These are phyloP conservation scores for Penicillium sp. DNA, from an alignment of 2,329 filamentous ascomycete species.

Conservation along the genomic window DNA sequence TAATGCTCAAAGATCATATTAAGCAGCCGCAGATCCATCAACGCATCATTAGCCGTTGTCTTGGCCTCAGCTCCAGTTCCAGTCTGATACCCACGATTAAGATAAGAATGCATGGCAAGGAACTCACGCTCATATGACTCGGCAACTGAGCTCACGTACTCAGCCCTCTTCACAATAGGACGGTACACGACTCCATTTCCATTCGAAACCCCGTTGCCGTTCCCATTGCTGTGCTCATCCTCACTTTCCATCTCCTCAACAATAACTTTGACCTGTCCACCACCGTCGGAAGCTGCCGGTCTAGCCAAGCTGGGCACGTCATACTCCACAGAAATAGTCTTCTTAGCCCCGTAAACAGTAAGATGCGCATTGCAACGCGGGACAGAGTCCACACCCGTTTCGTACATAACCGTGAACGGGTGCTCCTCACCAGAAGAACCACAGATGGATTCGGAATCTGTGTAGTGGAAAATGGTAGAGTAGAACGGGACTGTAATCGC, in stretches of 20 bases:
- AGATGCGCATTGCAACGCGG: conserved; percentile 43
- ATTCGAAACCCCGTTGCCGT: neutral
- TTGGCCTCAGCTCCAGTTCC: conserved; percentile 23
- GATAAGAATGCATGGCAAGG: conserved; percentile 36
- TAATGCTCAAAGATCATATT: conserved; percentile 38
- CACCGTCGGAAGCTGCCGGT: conserved; percentile 44
- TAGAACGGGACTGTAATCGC: conserved; percentile 46
- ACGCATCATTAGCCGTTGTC: conserved; percentile 37
- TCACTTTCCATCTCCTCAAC: conserved; percentile 32
- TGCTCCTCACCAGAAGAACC: conserved; percentile 14
- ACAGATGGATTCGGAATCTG: conserved; percentile 2
- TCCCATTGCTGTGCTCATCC: neutral
- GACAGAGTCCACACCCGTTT: conserved; percentile 56
- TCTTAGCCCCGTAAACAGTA: conserved; percentile 53
- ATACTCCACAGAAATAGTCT: conserved; percentile 56
- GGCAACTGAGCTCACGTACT: conserved; percentile 34
- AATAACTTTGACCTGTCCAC: conserved; percentile 51
- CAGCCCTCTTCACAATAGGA: conserved; percentile 23
- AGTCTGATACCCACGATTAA: conserved; percentile 26
- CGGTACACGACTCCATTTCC: neutral
- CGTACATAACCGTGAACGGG: conserved; percentile 56
- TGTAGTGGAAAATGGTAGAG: conserved; percentile 38
- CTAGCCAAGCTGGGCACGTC: conserved; percentile 52
- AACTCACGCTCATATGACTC: conserved; percentile 41
- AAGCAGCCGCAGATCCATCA: conserved; percentile 38